Percentiles rank a stretch among this genome's conserved stretches.
phyloP scores from a whole-genome alignment of 2,329 filamentous ascomycete species.

The Teratosphaeria destructans region DNA sequence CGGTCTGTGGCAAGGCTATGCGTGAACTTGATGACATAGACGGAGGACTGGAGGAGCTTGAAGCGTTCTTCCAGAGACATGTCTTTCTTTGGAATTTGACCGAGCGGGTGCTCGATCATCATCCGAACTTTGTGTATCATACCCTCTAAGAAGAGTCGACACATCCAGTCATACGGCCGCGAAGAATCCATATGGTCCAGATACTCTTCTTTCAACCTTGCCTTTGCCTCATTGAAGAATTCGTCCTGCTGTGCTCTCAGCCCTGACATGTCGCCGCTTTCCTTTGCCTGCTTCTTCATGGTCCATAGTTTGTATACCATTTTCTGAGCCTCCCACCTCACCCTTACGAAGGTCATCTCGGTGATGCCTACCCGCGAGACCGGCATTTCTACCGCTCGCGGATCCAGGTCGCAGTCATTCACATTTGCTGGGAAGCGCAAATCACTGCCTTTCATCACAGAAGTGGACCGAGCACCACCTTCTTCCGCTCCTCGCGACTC shows the following conservation, averaged over 20 bases:
- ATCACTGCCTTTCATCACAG: conserved; percentile 12
- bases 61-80: conserved; percentile 13
- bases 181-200: conserved; percentile 12
- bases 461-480: conserved; percentile 8
- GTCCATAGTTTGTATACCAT: conserved; percentile 10
- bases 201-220: conserved; percentile 11
- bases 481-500: conserved; percentile 19
- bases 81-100: conserved; percentile 11
- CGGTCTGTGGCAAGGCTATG: conserved; percentile 11
- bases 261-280: no score
- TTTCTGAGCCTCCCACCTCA: conserved; percentile 15
- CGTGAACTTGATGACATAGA: conserved; percentile 15
- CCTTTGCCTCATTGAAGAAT: conserved; percentile 7
- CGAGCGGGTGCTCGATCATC: conserved; percentile 16
- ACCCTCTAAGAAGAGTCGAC: conserved; percentile 10
- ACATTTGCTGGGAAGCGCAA: conserved; percentile 15
- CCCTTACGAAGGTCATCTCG: conserved; percentile 14
- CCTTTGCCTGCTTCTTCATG: background rate
- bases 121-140: conserved; percentile 20
- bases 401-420: conserved; percentile 18
- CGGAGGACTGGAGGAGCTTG: conserved; percentile 13
- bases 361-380: conserved; percentile 12
- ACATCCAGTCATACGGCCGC: conserved; percentile 20
- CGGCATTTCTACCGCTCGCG: conserved; percentile 9
- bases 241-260: conserved; percentile 4